These are phyloP conservation scores for Saccharomyces hybrid DNA, from an alignment of 1,139 yeast genomes.

Conservation along the genomic window DNA sequence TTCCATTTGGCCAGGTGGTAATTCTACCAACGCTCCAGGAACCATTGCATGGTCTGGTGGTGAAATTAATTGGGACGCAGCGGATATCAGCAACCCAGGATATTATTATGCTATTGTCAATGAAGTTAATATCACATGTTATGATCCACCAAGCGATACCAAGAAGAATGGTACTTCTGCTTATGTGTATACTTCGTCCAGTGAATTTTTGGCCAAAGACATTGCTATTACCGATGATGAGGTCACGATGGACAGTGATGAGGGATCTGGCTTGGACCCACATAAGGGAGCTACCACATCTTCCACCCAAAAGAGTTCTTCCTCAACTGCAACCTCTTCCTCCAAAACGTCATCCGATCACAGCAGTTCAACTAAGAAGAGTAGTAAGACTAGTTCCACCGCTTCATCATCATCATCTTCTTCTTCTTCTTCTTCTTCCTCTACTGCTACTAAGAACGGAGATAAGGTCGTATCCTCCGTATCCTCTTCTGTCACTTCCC, in stretches of 20 bases:
- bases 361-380: not conserved
- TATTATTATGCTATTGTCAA: constrained; percentile 65
- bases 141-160: constrained; percentile 56
- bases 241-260: constrained; percentile 51
- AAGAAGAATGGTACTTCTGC: constrained; percentile 44
- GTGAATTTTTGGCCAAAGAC: constrained; percentile 39
- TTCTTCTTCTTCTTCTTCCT: constrained; percentile 16
- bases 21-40: constrained; percentile 54
- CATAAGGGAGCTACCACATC: constrained; percentile 26
- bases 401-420: constrained; percentile 13
- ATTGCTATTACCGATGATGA: constrained; percentile 53
- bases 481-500: constrained; percentile 18
- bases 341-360: constrained; percentile 2
- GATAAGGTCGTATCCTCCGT: constrained; percentile 7
- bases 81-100: constrained; percentile 66
- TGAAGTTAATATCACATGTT: constrained; percentile 54
- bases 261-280: constrained; percentile 62
- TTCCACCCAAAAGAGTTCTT: not conserved
- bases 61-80: constrained; percentile 69
- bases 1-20: constrained; percentile 93
- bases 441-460: constrained; percentile 7
- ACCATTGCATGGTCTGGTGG: constrained; percentile 96
- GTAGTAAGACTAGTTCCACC: constrained; percentile 9
- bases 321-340: constrained; percentile 10
- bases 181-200: constrained; percentile 47